Conservation (phyloP, 345 rosid species). For the Eucalyptus dawsonii region DNA sequence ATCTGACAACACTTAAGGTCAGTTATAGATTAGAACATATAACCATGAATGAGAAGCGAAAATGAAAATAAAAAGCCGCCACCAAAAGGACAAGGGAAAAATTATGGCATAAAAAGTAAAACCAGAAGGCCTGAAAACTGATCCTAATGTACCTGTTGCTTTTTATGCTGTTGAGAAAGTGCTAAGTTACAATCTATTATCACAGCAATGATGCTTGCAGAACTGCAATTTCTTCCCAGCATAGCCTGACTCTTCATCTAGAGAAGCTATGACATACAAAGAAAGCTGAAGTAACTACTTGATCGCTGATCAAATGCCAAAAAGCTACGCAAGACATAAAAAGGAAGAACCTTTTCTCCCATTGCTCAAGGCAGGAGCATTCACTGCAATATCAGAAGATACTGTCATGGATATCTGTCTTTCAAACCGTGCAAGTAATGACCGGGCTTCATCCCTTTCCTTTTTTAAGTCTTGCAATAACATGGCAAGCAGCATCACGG, state of each 20-base stretch:
- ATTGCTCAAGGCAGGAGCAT: constrained; percentile 50
- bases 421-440: constrained; percentile 72
- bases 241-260: constrained; percentile 37
- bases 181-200: constrained; percentile 79
- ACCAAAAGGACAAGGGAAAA: background rate
- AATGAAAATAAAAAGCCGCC: background rate
- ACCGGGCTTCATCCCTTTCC: constrained; percentile 86
- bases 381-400: constrained; percentile 23
- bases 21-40: background rate
- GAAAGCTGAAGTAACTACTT: background rate
- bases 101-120: background rate
- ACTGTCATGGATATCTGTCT: constrained; percentile 55
- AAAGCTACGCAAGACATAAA: background rate
- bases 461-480: constrained; percentile 90
- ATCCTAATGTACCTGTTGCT: constrained; percentile 36
- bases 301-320: background rate
- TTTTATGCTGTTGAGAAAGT: constrained; percentile 88
- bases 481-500: constrained; percentile 99
- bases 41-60: background rate
- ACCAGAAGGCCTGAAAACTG: background rate
- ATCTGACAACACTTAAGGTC: constrained; percentile 23
- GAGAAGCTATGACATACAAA: constrained; percentile 20
- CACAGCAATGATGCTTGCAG: constrained; percentile 48
- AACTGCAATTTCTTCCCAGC: constrained; percentile 38
- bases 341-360: constrained; percentile 69